Base-by-base conservation (phyloP, 192 early-diverging fungal genomes). In the Podila verticillata region DNA sequence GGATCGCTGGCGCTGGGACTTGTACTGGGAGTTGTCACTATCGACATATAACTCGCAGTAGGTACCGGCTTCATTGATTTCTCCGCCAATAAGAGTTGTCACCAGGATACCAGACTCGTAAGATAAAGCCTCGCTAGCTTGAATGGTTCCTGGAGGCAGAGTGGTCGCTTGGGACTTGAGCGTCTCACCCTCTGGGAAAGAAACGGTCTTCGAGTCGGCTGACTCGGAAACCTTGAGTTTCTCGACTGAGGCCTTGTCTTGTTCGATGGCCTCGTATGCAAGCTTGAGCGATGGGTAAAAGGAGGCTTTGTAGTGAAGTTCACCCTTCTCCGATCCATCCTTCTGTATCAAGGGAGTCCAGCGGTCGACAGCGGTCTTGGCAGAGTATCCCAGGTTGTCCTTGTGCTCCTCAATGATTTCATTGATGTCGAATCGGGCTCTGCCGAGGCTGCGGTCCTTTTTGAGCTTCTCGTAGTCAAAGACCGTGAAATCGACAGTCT, bases 381-480 rank as follows among this genome's bases (percentile, higher is more conserved):
- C 66, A 28, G 57, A 57, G 58, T 74, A 69, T 57, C 77, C 77
- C 48, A 59, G 36, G 60, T 80, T 80, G 26, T 81, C 69, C 3
- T 68, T 67, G 17, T 79, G 56, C 57, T 90, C 83, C 57, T 88
- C 86, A 20, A 91, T 87, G 47, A 94, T 62, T 32, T 91, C 86
- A 26, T 71, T 89, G 48, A 95, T 84, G 51, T 87, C 71, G 22
- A 95, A 84, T 56, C 85, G 80, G 4, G 89, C 83, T 54, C 86
- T 87, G 61, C 98, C 96, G 51, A 99, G 83, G 20, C 87, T 85
- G 73, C 93, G 93, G 73, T 99, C 94, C 77, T 93, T 95, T 49
- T 89, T 85, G 7, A 96, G 78, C 54, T 94, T 91, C 80, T 98
- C 96, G 83, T 82, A 97, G 74, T 99, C 98, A 85, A 91, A 94